Evolutionary conservation across 1,284 basidiomycete genomes (phyloP), one percentile per base, ranked within the genome.

Genomic region (Cystobasidiaceae sp.): DNA sequence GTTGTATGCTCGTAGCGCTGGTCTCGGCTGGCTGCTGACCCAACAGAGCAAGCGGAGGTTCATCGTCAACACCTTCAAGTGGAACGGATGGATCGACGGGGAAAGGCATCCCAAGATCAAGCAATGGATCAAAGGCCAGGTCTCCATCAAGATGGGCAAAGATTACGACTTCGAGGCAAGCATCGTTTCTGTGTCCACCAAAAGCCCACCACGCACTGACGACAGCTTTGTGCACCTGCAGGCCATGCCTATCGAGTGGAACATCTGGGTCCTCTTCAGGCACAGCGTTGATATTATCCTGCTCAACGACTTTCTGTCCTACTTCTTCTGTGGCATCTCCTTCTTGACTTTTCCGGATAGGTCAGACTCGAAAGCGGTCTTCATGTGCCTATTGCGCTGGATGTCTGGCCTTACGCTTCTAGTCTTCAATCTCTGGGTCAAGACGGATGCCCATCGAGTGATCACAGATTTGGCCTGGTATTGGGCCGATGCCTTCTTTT

Each of bases 401-500:
- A 76, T 88, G 45, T 86, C 86, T 13, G 94, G 96, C 13, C 78
- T 90, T 71, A 82, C 84, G 0, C 80, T 98, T 34, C 93, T 98
- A 74, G 83, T 83, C 41, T 97, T 98, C 82, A 98, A 98, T 77
- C 82, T 97, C 37, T 98, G 94, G 93, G 93, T 98, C 71, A 98
- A 98, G 78, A 70, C 70, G 13, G 94, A 98, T 74, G 94, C 94
- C 0, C 94, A 98, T 77, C 83, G 91, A 52, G 91, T 98, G 56
- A 93, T 98, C 68, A 97, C 96, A 69, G 82, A 83, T 71, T 82
- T 81, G 60, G 82, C 82, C n/a, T 82, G 75, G 75, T 98, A 98
- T 78, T 97, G 94, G 94, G 94, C 94, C 19, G 94, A 98, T 74
- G 89, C 89, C 54, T 98, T 98, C 80, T 98, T 97, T 82, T 73